Conservation (phyloP, 2,329 filamentous ascomycete species). For the Lanzia echinophila region DNA sequence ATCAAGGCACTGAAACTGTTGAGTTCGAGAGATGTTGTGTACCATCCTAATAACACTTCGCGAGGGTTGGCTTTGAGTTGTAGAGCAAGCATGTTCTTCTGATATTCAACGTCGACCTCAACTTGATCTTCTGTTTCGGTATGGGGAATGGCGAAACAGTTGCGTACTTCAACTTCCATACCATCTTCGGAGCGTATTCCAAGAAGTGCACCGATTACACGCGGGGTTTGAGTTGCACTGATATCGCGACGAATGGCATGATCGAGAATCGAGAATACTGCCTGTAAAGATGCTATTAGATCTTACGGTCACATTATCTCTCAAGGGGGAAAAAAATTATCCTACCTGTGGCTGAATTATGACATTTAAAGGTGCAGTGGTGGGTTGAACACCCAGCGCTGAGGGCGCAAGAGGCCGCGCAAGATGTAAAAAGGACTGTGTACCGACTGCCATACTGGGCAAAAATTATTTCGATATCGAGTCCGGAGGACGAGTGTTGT, state of each 20-base stretch:
- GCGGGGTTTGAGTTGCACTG: constrained; percentile 71
- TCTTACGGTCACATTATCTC: neutral
- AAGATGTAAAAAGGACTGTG: constrained; percentile 88
- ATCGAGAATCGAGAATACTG: constrained; percentile 75
- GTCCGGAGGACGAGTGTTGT: constrained; percentile 7
- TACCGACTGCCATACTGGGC: constrained; percentile 68
- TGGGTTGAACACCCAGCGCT: constrained; percentile 70
- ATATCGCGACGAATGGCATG: constrained; percentile 75
- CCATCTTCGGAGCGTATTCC: constrained; percentile 94
- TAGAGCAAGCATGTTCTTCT: constrained; percentile 97
- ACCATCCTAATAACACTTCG: constrained; percentile 95
- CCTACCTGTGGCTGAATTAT: constrained; percentile 91
- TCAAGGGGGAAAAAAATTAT: constrained; percentile 9
- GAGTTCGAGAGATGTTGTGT: constrained; percentile 91
- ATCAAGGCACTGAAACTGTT: constrained; percentile 98
- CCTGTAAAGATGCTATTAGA: constrained; percentile 37
- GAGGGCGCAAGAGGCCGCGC: constrained; percentile 84
- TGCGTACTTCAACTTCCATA: constrained; percentile 90
- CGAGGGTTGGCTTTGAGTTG: constrained; percentile 91
- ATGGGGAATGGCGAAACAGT: constrained; percentile 96
- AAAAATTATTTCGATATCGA: constrained; percentile 18
- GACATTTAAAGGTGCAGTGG: constrained; percentile 86
- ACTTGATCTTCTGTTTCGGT: constrained; percentile 98
- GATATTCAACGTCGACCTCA: constrained; percentile 99
- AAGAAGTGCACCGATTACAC: constrained; percentile 93